Conservation (phyloP, 441 rosid species). For the California macrophylla region DNA sequence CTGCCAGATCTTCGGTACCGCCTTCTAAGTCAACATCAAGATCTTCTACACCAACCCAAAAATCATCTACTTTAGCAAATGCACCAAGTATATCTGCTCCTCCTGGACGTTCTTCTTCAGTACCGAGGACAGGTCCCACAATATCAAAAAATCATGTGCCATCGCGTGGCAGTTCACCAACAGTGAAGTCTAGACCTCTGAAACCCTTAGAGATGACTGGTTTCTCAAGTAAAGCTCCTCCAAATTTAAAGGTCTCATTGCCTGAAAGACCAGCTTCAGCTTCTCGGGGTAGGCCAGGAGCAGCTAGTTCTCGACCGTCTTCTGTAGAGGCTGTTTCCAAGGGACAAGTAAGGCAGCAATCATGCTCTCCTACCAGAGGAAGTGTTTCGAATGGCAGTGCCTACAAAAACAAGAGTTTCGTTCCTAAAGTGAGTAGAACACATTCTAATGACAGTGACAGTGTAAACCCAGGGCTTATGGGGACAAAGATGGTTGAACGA, state of each 20-base stretch:
- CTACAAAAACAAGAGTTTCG: constrained; percentile 23
- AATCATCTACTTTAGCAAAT: constrained; percentile 26
- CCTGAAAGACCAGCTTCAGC: constrained; percentile 56
- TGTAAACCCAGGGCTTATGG: constrained; percentile 62
- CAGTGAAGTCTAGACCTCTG: constrained; percentile 42
- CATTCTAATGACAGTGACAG: constrained; percentile 31
- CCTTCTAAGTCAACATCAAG: constrained; percentile 30
- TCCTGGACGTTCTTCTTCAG: constrained; percentile 41
- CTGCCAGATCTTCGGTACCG: constrained; percentile 34
- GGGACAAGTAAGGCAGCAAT: constrained; percentile 45
- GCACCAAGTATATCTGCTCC: constrained; percentile 29
- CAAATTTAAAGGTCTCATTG: constrained; percentile 39
- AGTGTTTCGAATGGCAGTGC: constrained; percentile 27
- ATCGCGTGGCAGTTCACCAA: constrained; percentile 41
- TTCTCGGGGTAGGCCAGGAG: constrained; percentile 48
- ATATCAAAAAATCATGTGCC: constrained; percentile 28
- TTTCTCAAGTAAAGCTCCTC: constrained; percentile 42
- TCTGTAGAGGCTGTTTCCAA: constrained; percentile 31
- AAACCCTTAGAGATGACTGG: constrained; percentile 46
- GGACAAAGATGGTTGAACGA: constrained; percentile 83
- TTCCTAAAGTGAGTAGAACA: constrained; percentile 27
- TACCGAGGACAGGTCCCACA: constrained; percentile 34
- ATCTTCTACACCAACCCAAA: constrained; percentile 35
- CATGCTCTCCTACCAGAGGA: constrained; percentile 57
- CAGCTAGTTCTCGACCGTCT: constrained; percentile 25